phyloP scores from a whole-genome alignment of 2,329 filamentous ascomycete species.

The Xylariaceae sp. region DNA sequence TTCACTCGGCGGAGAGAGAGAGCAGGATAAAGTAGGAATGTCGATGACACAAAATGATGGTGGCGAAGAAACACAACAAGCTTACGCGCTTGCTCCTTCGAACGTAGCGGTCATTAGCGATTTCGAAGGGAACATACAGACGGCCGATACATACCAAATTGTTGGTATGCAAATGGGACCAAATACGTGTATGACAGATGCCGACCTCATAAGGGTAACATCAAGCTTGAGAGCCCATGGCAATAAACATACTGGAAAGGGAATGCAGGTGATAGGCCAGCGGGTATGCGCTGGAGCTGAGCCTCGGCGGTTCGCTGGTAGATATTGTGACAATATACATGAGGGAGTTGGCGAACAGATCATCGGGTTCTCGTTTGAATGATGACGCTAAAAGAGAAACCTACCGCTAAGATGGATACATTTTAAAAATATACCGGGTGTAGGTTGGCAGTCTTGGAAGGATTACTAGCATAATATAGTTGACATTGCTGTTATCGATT shows the following conservation, averaged over 20 bases:
- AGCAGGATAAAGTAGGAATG: no score
- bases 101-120: neutral
- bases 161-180: conserved; percentile 4
- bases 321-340: neutral
- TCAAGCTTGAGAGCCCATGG: neutral
- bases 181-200: neutral
- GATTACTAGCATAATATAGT: no score
- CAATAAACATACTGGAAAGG: neutral
- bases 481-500: no score
- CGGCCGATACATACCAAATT: neutral
- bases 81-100: no score
- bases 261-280: conserved; percentile 8
- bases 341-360: neutral
- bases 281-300: neutral
- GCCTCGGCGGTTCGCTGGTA: neutral
- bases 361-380: conserved; percentile 5
- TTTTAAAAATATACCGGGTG: no score
- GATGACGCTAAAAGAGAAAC: neutral
- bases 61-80: no score
- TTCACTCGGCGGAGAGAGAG: no score
- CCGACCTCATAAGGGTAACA: neutral
- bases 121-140: conserved; percentile 7
- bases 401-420: no score
- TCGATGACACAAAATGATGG: no score
- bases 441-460: no score